These are phyloP conservation scores for Trametes polyzona DNA, from an alignment of 1,284 basidiomycete genomes.

Conservation along the genomic window DNA sequence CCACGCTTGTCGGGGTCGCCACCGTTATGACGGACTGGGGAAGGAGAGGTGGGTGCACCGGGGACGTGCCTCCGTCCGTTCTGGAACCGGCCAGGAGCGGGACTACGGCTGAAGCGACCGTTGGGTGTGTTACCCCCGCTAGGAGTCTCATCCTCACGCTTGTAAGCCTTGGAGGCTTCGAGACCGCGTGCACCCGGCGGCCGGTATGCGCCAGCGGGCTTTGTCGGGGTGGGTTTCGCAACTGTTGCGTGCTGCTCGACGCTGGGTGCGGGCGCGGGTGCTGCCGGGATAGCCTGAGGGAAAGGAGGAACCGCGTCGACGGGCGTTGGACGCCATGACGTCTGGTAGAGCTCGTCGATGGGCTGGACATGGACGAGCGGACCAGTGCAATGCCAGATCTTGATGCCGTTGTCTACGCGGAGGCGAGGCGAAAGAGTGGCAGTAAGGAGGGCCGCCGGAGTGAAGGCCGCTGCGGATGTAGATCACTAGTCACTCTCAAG, in stretches of 20 bases:
- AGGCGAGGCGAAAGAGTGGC: slow-evolving; percentile 93
- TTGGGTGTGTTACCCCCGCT: slow-evolving; percentile 63
- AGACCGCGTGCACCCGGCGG: slow-evolving; percentile 92
- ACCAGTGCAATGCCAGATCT: slow-evolving; percentile 94
- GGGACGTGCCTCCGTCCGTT: slow-evolving; percentile 60
- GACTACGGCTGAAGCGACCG: slow-evolving; percentile 61
- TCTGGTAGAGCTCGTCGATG: slow-evolving; percentile 88
- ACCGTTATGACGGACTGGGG: slow-evolving; percentile 46
- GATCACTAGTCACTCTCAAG: too few species aligned
- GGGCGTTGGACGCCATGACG: slow-evolving; percentile 80
- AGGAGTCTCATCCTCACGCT: slow-evolving; percentile 80
- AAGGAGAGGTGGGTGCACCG: slow-evolving; percentile 61
- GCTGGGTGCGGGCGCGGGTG: slow-evolving; percentile 72
- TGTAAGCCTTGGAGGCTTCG: slow-evolving; percentile 84
- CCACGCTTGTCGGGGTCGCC: slow-evolving; percentile 46
- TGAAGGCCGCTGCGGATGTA: too few species aligned
- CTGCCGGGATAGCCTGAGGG: slow-evolving; percentile 71
- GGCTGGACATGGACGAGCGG: slow-evolving; percentile 80
- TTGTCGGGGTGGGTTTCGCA: slow-evolving; percentile 53
- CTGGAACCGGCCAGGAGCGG: slow-evolving; percentile 51
- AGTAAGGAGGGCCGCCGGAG: slow-evolving; percentile 89
- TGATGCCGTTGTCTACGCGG: slow-evolving; percentile 96
- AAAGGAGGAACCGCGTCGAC: slow-evolving; percentile 73
- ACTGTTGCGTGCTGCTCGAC: slow-evolving; percentile 48
- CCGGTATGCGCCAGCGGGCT: slow-evolving; percentile 83